Base-by-base conservation (phyloP, 768 basidiomycete genomes). In the Hygrophoropsis aurantiaca region DNA sequence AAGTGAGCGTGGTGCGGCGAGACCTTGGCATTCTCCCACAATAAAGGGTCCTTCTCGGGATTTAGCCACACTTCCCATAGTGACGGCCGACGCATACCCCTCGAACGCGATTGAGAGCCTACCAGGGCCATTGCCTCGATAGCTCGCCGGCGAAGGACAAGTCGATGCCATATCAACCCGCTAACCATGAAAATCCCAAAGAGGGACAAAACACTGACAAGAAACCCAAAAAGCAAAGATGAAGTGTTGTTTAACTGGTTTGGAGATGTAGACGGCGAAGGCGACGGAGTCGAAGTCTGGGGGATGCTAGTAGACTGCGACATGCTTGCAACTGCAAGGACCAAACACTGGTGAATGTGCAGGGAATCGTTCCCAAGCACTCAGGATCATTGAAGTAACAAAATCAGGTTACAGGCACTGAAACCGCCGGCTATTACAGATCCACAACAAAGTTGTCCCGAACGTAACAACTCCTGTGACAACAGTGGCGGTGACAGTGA, bases 141-240 rank as follows among this genome's bases (percentile, higher is more conserved):
- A 2, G 43, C 46, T 1, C 42, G 64, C 21, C 65, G 65, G 16
- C 65, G 58, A 2, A 44, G 30, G 18, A 66, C 53, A n/a, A 66
- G 66, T 35, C 66, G 65, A 34, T 60, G 66, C 65, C 65, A 66
- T 41, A 62, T 36, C 3, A 66, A 46, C 6, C 64, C 66, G 46
- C 46, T 48, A 10, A 47, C 40, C 59, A 68, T 63, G 46, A 66
- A 68, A 32, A 67, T 25, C 1, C 56, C 62, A 39, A 66, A 66
- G 19, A 66, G 34, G 0, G 65, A 60, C 34, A 66, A 49, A n/a
- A 62, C 54, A n/a, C 50, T 57, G 43, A 66, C 47, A 26, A 66
- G 61, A 46, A 66, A 68, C 15, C 62, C 66, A 11, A 66, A 66
- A 36, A 66, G 56, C 11, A 68, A 42, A 19, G 53, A 50, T 11